Conservation (phyloP, 352 stramenopile species). For the Phytopythium boreale region DNA sequence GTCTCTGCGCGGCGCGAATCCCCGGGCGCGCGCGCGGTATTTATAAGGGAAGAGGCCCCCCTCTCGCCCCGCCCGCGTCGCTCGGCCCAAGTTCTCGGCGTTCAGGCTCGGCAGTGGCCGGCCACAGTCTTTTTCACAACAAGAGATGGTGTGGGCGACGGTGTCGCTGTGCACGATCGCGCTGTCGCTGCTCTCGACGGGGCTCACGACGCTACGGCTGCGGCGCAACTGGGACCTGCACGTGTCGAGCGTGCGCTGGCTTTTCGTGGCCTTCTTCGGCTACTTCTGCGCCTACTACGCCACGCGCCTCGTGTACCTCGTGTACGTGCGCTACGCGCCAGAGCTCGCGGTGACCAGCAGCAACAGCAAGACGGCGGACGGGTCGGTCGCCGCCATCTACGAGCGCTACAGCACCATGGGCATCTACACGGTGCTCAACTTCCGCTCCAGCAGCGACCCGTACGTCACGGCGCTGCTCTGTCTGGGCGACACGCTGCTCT, state of each 20-base stretch:
- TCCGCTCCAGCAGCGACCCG: slow-evolving; percentile 5
- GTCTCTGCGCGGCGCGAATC: not conserved
- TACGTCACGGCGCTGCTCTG: slow-evolving; percentile 11
- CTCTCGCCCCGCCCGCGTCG: too few species aligned
- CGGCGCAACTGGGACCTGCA: slow-evolving; percentile 19
- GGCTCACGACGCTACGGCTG: slow-evolving; percentile 14
- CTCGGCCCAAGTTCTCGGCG: too few species aligned
- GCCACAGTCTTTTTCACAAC: too few species aligned
- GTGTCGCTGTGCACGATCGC: slow-evolving; percentile 1
- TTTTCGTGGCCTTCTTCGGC: slow-evolving; percentile 12
- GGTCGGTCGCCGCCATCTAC: slow-evolving; percentile 1
- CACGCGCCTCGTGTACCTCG: slow-evolving; percentile 8
- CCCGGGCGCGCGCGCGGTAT: not conserved
- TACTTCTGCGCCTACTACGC: slow-evolving; percentile 9
- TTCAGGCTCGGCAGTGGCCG: too few species aligned
- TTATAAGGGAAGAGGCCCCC: not conserved
- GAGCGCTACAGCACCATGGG: slow-evolving; percentile 11
- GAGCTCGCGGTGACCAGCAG: not conserved
- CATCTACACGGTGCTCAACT: slow-evolving; percentile 15
- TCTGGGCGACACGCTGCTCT: slow-evolving; percentile 11
- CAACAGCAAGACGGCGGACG: not conserved
- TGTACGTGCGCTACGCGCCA: slow-evolving; percentile 3
- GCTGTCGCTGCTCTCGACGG: slow-evolving; percentile 13
- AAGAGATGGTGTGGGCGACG: slow-evolving; percentile 14
- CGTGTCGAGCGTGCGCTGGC: slow-evolving; percentile 10